phyloP scores from a whole-genome alignment of 306 rosid species.

The Cicer chorassanicum region DNA sequence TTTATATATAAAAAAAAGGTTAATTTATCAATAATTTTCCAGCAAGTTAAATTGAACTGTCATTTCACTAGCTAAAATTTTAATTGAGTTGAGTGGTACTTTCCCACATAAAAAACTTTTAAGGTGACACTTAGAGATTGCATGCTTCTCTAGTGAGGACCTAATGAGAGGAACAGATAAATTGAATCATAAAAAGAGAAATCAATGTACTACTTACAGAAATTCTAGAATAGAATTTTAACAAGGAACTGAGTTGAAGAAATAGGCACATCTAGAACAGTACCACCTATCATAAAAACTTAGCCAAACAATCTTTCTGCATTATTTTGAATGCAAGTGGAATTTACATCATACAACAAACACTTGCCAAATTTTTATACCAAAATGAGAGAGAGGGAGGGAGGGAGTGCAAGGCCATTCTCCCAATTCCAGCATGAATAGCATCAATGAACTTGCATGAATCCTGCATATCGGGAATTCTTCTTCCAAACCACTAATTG shows the following conservation, averaged over 20 bases:
- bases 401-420: slow-evolving; percentile 35
- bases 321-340: slow-evolving; percentile 52
- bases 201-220: slow-evolving; percentile 40
- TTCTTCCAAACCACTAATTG: slow-evolving; percentile 34
- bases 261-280: slow-evolving; percentile 41
- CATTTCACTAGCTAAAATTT: too few species aligned
- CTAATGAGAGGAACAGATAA: slow-evolving; percentile 32
- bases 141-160: slow-evolving; percentile 4
- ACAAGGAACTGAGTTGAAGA: slow-evolving; percentile 31
- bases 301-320: slow-evolving; percentile 47
- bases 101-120: slow-evolving; percentile 4
- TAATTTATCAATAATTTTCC: neutral
- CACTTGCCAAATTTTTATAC: slow-evolving; percentile 48
- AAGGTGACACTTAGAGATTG: slow-evolving; percentile 22
- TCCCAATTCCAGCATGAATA: slow-evolving; percentile 44
- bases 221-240: slow-evolving; percentile 37
- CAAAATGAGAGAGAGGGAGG: slow-evolving; percentile 42
- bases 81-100: neutral
- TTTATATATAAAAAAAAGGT: neutral
- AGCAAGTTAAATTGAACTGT: neutral
- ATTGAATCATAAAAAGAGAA: slow-evolving; percentile 24
- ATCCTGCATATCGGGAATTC: slow-evolving; percentile 42
- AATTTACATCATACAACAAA: slow-evolving; percentile 47
- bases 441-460: slow-evolving; percentile 46
- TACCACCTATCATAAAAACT: slow-evolving; percentile 51